Percentiles rank a stretch among this genome's conserved stretches.
Evolutionary conservation across 768 basidiomycete genomes (phyloP).

Genomic region (Termitomyces sp.): DNA sequence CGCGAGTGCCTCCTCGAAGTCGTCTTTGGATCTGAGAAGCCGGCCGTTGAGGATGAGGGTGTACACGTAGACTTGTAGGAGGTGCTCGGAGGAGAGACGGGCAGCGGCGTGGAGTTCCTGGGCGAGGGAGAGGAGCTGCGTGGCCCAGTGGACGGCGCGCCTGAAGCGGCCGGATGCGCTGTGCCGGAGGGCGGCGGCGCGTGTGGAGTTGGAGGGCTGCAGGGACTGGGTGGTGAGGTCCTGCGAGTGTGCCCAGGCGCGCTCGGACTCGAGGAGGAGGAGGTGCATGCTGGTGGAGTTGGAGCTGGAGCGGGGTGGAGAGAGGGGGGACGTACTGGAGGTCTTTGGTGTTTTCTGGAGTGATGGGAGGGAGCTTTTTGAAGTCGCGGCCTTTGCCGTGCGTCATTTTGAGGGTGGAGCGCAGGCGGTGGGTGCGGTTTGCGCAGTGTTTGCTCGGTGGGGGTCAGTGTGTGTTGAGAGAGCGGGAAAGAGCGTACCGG

Average conservation of each 20-base stretch:
- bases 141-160: conserved; percentile 73
- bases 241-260: conserved; percentile 88
- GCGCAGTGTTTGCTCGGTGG: conserved; percentile 78
- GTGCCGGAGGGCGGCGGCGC: conserved; percentile 56
- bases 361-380: conserved; percentile 71
- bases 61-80: conserved; percentile 73
- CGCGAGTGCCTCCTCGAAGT: conserved; percentile 69
- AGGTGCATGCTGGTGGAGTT: conserved; percentile 59
- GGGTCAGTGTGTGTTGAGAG: neutral
- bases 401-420: conserved; percentile 78
- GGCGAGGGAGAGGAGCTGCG: conserved; percentile 67
- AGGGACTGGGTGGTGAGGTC: conserved; percentile 54
- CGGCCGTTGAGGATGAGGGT: conserved; percentile 79
- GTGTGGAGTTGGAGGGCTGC: conserved; percentile 44
- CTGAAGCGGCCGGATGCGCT: conserved; percentile 77
- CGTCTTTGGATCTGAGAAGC: conserved; percentile 69
- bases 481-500: conserved; percentile 42
- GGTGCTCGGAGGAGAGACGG: conserved; percentile 48
- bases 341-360: conserved; percentile 66
- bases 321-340: conserved; percentile 63
- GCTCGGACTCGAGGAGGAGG: conserved; percentile 84
- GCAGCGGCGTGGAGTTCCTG: conserved; percentile 53
- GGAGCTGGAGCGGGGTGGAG: neutral
- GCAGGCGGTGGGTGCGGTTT: conserved; percentile 82
- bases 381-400: conserved; percentile 89